A percentile compares a stretch with the other conserved stretches of the same genome.
These are phyloP conservation scores for Berkeleyomyces rouxiae DNA, from an alignment of 2,329 filamentous ascomycete species.

Conservation along the genomic window DNA sequence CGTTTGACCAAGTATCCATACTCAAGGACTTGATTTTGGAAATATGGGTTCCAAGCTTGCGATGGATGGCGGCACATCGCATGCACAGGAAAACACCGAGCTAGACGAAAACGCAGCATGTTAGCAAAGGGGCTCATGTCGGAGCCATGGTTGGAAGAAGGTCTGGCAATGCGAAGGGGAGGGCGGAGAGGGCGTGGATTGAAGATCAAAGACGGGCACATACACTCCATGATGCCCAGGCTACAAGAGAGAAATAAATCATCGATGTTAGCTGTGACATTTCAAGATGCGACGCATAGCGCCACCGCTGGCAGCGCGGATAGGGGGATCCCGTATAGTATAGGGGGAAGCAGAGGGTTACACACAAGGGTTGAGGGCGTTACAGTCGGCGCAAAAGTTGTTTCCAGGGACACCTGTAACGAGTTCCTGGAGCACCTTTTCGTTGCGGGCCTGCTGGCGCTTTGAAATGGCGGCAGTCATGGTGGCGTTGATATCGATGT, in stretches of 20 bases:
- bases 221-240: slow-evolving; percentile 96
- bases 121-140: background rate
- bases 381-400: slow-evolving; percentile 85
- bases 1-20: slow-evolving; percentile 94
- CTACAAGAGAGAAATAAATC: slow-evolving; percentile 27
- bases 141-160: background rate
- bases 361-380: slow-evolving; percentile 78
- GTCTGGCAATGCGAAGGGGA: background rate
- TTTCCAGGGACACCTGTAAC: slow-evolving; percentile 73
- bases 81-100: slow-evolving; percentile 94
- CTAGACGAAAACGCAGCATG: slow-evolving; percentile 27
- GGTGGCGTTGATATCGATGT: slow-evolving; percentile 1
- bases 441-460: slow-evolving; percentile 94
- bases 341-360: slow-evolving; percentile 14
- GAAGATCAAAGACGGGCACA: slow-evolving; percentile 21
- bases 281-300: too few relatives aligned
- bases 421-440: slow-evolving; percentile 77
- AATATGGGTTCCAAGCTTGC: slow-evolving; percentile 92
- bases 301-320: background rate
- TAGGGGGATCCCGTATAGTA: background rate
- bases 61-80: slow-evolving; percentile 88
- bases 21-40: slow-evolving; percentile 97
- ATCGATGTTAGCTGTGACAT: slow-evolving; percentile 14
- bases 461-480: slow-evolving; percentile 31
- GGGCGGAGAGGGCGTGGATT: background rate